Conservation (phyloP, 164 flowering plant species). For the Annona squamosa region DNA sequence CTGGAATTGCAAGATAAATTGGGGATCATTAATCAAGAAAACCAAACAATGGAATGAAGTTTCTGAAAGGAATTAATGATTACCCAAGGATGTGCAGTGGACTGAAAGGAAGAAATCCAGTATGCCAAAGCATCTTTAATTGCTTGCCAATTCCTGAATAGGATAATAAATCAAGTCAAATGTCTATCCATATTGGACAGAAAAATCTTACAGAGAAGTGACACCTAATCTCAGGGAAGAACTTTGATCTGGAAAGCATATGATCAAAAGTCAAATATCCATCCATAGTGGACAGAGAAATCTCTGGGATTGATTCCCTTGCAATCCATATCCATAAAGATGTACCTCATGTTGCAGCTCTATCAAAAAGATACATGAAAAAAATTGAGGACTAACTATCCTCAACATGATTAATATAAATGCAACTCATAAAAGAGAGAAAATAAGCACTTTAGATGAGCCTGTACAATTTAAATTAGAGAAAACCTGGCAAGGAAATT, state of each 20-base stretch:
- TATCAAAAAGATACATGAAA: too few relatives aligned
- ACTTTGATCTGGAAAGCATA: too few relatives aligned
- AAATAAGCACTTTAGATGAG: neutral
- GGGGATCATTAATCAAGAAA: neutral
- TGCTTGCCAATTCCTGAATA: slow-evolving; percentile 19
- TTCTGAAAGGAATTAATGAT: slow-evolving; percentile 8
- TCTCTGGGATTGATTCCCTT: too few relatives aligned
- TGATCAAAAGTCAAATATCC: too few relatives aligned
- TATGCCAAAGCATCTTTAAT: slow-evolving; percentile 22
- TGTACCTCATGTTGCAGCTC: too few relatives aligned
- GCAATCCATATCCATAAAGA: too few relatives aligned
- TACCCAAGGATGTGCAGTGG: slow-evolving; percentile 24
- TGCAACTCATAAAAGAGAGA: too few relatives aligned
- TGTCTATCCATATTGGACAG: neutral
- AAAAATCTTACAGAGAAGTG: too few relatives aligned
- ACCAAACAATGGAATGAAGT: neutral
- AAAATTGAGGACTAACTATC: too few relatives aligned
- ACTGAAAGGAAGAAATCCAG: slow-evolving; percentile 26
- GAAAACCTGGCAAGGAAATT: neutral
- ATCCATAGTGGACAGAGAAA: too few relatives aligned
- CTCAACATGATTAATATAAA: too few relatives aligned
- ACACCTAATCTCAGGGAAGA: too few relatives aligned
- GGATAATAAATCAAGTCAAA: slow-evolving; percentile 2
- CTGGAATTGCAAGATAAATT: slow-evolving; percentile 12
- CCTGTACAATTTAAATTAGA: neutral